These are phyloP conservation scores for Fusarium luffae DNA, from an alignment of 2,329 filamentous ascomycete genomes.

Conservation along the genomic window DNA sequence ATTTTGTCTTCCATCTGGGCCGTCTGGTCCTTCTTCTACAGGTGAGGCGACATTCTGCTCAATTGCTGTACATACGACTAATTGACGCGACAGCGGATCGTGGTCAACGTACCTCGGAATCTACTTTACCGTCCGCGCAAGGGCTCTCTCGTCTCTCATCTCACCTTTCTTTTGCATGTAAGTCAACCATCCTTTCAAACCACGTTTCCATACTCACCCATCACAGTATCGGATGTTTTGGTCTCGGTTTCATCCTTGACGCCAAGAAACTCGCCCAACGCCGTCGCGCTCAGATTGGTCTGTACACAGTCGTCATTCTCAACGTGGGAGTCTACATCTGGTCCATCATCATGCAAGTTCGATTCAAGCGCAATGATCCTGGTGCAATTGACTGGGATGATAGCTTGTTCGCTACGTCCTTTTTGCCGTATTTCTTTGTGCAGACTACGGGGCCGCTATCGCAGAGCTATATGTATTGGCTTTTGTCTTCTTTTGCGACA, in stretches of 20 bases:
- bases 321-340: conserved; percentile 15
- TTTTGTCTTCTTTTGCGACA: conserved; percentile 13
- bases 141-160: conserved; percentile 9
- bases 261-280: conserved; percentile 3
- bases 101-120: conserved; percentile 22
- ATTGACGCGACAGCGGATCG: background rate
- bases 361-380: background rate
- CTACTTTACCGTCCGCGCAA: conserved; percentile 11
- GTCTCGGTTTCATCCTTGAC: conserved; percentile 13
- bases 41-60: rapidly evolving
- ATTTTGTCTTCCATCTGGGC: conserved; percentile 1
- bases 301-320: conserved; percentile 5
- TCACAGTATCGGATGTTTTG: background rate
- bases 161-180: conserved; percentile 25
- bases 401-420: background rate
- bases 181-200: rapidly evolving
- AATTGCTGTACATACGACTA: rapidly evolving
- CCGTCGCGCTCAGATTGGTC: conserved; percentile 11
- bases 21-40: conserved; percentile 17
- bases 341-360: conserved; percentile 18
- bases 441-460: conserved; percentile 15
- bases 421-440: conserved; percentile 16
- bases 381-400: conserved; percentile 18
- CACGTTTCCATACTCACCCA: rapidly evolving
- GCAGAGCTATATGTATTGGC: conserved; percentile 21